Base-by-base conservation (phyloP, 2,329 filamentous ascomycete species). In the Aspergillus puulaauensis region DNA sequence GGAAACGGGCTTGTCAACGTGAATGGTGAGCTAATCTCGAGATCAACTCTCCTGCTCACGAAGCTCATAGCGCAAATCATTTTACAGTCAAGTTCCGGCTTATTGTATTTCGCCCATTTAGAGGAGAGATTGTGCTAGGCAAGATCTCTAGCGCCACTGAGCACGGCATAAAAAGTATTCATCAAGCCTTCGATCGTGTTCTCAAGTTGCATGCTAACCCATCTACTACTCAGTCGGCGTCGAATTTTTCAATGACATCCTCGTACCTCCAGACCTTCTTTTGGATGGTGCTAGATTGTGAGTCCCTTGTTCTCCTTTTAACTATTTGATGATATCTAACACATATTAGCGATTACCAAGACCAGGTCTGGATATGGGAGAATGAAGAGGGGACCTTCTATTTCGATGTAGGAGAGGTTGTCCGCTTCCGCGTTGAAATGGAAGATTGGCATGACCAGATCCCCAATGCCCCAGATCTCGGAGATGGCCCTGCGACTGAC, bases 221-320 rank as follows among this genome's bases (percentile, higher is more conserved):
- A 70, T 24, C 6, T 35, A 50, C 51, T n/a, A 23, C 17, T 17
- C 60, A 89, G 86, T 98, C 59, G 86, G 87, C 49, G 88, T 93
- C 4, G 91, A 96, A 61, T 99, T 99, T 74, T 99, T 97, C 66
- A 90, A 93, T 66, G 93, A 98, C 62, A 91, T 99, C 33, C 88
- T 91, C 58, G 86, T 98, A 61, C 91, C 84, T 1, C 86, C 84
- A 37, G 83, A 86, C 55, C 86, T 90, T 62, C 81, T 96, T 4
- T 90, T 92, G 40, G 85, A 90, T 27, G 86, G 86, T n/a, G 86
- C 87, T 24, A 83, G 85, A 70, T 96, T 90, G 89, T 92, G 87
- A 77, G 24, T 14, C 33, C 21, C 37, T n/a, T 27, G 27, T 33
- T 12, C 2, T 15, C 14, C 35, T 9, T 33, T 52, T 8, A 31